Conservation (phyloP, 2,329 filamentous ascomycete genomes). For the Neonectria coccinea region DNA sequence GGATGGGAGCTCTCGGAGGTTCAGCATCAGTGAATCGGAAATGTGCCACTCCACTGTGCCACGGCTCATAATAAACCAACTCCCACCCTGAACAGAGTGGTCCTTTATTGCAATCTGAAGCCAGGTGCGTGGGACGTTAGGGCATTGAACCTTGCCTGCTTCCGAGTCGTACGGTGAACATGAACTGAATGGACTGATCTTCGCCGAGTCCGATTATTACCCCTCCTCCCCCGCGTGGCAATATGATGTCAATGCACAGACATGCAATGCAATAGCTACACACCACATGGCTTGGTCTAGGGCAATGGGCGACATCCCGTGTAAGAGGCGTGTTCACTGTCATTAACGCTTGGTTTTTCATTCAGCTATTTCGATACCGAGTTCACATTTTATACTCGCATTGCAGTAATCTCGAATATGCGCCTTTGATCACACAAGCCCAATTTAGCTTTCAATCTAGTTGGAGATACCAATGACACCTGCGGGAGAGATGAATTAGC, state of each 20-base stretch:
- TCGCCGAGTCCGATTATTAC: constrained; percentile 17
- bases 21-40: constrained; percentile 8
- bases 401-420: constrained; percentile 3
- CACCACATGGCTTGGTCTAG: neutral
- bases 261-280: neutral
- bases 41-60: neutral
- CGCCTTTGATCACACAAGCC: constrained; percentile 21
- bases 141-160: constrained; percentile 18
- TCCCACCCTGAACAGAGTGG: neutral
- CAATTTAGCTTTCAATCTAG: constrained; percentile 58
- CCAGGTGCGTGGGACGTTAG: constrained; percentile 20
- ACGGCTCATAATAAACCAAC: neutral
- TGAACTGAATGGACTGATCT: constrained; percentile 20
- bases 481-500: constrained; percentile 48
- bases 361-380: constrained; percentile 34
- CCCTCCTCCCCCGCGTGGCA: constrained; percentile 28
- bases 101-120: neutral
- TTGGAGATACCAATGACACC: constrained; percentile 90
- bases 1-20: neutral
- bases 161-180: constrained; percentile 10
- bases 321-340: neutral
- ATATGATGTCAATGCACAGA: constrained; percentile 19
- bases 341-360: constrained; percentile 28
- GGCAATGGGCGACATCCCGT: neutral
- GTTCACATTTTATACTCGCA: constrained; percentile 15